phyloP scores from a whole-genome alignment of 2,329 filamentous ascomycete genomes.

The Botrytis fragariae region DNA sequence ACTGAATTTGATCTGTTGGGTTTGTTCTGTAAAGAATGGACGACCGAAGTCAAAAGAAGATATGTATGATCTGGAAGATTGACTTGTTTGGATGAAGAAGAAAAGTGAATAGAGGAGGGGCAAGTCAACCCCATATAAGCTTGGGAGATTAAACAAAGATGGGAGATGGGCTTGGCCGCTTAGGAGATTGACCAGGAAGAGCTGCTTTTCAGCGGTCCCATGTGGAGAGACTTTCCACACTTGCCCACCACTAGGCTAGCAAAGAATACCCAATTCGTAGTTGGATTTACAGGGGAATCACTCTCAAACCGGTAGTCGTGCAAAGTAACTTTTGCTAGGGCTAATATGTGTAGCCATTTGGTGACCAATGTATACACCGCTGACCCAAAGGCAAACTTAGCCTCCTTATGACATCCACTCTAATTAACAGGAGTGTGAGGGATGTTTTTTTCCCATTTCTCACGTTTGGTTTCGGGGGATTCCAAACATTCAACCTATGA shows the following conservation, averaged over 20 bases:
- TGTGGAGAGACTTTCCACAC: slow-evolving; percentile 10
- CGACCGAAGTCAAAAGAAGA: slow-evolving; percentile 37
- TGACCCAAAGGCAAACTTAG: not conserved
- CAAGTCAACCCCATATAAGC: slow-evolving; percentile 25
- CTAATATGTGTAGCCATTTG: not conserved
- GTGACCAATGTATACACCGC: slow-evolving; percentile 1
- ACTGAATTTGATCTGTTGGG: slow-evolving; percentile 31
- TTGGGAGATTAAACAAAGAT: slow-evolving; percentile 28
- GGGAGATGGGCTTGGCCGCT: slow-evolving; percentile 3
- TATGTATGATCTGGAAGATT: slow-evolving; percentile 24
- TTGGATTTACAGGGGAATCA: slow-evolving; percentile 14
- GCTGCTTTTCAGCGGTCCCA: slow-evolving; percentile 17
- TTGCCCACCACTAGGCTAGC: not conserved
- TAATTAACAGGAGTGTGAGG: not conserved
- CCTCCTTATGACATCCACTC: slow-evolving; percentile 8
- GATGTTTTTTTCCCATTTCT: not conserved
- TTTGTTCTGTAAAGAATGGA: slow-evolving; percentile 38
- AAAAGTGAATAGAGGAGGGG: slow-evolving; percentile 21
- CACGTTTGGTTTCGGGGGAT: not conserved
- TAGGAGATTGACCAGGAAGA: slow-evolving; percentile 8
- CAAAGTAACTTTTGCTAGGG: not conserved
- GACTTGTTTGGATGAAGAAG: slow-evolving; percentile 31
- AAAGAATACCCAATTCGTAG: not conserved
- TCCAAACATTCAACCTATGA: slow-evolving; percentile 7
- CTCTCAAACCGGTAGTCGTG: slow-evolving; percentile 13